phyloP scores from a whole-genome alignment of 1,284 basidiomycete genomes.

The Stygiomarasmius scandens region DNA sequence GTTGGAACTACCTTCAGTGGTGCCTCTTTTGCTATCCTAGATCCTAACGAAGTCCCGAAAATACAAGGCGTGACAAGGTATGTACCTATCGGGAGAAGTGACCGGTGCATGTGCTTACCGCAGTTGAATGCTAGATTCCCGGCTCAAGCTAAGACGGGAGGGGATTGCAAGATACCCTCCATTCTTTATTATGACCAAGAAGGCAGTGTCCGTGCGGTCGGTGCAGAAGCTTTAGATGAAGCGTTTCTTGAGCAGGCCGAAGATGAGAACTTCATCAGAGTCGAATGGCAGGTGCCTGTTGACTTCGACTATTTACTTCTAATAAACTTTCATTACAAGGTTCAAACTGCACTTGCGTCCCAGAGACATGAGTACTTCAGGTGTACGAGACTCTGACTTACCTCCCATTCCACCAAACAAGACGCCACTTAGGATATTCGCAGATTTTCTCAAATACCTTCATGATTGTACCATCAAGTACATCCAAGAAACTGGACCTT shows the following conservation, averaged over 20 bases:
- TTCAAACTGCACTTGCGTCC: constrained; percentile 39
- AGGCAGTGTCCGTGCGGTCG: constrained; percentile 47
- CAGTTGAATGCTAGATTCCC: constrained; percentile 55
- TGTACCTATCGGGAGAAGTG: too few relatives aligned
- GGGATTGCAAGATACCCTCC: constrained; percentile 59
- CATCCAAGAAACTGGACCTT: constrained; percentile 31
- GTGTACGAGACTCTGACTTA: constrained; percentile 27
- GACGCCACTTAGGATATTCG: constrained; percentile 36
- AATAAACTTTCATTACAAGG: constrained; percentile 20
- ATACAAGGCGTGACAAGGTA: constrained; percentile 17
- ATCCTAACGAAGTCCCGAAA: constrained; percentile 15
- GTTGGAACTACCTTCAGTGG: constrained; percentile 58
- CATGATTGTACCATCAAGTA: constrained; percentile 37
- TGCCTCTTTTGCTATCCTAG: constrained; percentile 30
- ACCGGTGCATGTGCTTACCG: too few relatives aligned
- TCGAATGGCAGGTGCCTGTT: too few relatives aligned
- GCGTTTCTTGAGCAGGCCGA: constrained; percentile 45
- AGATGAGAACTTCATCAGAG: constrained; percentile 42
- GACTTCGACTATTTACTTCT: too few relatives aligned
- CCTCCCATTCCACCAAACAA: constrained; percentile 39
- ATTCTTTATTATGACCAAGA: constrained; percentile 51
- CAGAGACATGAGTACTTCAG: constrained; percentile 17
- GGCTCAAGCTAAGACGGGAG: constrained; percentile 53
- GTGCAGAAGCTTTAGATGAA: constrained; percentile 50
- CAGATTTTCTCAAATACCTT: constrained; percentile 47